phyloP scores from a whole-genome alignment of 208 protist genomes.

The Trypanosoma theileri region DNA sequence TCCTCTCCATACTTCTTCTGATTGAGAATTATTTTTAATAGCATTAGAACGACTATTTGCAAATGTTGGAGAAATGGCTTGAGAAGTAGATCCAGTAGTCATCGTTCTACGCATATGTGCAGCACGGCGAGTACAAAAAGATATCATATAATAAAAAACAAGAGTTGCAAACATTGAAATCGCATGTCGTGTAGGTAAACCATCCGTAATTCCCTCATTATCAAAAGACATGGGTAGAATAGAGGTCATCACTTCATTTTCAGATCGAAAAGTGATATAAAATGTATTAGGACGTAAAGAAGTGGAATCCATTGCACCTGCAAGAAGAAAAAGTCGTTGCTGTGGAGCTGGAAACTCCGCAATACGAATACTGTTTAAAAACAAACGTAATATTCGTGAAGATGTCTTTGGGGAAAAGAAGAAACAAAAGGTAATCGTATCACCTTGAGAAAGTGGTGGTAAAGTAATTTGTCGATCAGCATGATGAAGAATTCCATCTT shows the following conservation, averaged over 20 bases:
- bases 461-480: slow-evolving; percentile 19
- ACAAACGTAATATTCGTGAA: slow-evolving; percentile 40
- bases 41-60: background rate
- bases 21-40: background rate
- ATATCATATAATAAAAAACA: slow-evolving; percentile 45
- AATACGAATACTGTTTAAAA: slow-evolving; percentile 49
- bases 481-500: slow-evolving; percentile 23
- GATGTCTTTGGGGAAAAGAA: slow-evolving; percentile 25
- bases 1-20: slow-evolving; percentile 25
- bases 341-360: slow-evolving; percentile 42
- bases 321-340: slow-evolving; percentile 37
- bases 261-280: slow-evolving; percentile 15
- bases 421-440: slow-evolving; percentile 48
- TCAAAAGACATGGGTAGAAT: background rate
- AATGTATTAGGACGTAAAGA: slow-evolving; percentile 10
- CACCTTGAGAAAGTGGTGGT: slow-evolving; percentile 44
- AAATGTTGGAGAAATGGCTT: background rate
- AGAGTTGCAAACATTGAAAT: slow-evolving; percentile 42
- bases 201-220: background rate
- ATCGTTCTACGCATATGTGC: slow-evolving; percentile 5
- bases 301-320: slow-evolving; percentile 23
- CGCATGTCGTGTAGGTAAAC: slow-evolving; percentile 33
- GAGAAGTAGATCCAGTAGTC: background rate
- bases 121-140: slow-evolving; percentile 24
- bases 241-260: background rate